Evolutionary conservation across 2,329 filamentous ascomycete species (phyloP).

Genomic region (Emergomyces pasteurianus): DNA sequence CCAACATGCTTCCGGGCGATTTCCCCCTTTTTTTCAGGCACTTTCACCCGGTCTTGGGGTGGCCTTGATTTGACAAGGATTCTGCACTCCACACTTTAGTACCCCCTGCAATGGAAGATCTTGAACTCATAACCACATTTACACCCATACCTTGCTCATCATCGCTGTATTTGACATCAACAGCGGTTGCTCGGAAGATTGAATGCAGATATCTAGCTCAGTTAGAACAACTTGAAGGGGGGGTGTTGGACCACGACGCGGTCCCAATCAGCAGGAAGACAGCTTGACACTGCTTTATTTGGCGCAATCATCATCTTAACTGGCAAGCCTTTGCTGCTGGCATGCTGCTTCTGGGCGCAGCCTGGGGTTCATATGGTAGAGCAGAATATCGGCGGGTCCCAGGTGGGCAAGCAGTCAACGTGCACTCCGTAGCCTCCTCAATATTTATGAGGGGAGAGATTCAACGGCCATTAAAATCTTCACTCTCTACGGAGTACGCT

Average conservation of each 20-base stretch:
- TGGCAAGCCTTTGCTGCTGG: neutral
- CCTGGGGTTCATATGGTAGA: neutral
- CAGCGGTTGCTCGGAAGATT: neutral
- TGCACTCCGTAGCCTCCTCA: too few relatives aligned
- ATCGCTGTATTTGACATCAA: neutral
- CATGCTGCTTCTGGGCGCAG: neutral
- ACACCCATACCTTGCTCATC: neutral
- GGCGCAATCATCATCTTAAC: neutral
- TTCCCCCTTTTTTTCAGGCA: neutral
- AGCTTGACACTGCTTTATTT: neutral
- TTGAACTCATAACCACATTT: neutral
- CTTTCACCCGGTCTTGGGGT: neutral
- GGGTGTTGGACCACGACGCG: neutral
- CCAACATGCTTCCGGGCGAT: neutral
- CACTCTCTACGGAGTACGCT: neutral
- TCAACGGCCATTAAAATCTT: neutral
- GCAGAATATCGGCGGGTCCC: neutral
- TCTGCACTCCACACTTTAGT: too few relatives aligned
- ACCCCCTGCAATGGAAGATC: neutral
- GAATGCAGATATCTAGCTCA: neutral
- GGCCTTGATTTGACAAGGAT: too few relatives aligned
- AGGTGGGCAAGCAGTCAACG: neutral
- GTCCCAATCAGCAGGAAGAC: neutral
- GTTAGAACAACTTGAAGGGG: neutral
- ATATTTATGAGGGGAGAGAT: too few relatives aligned